Conservation (phyloP, 192 early-diverging fungal species). For the Thamnidium elegans region DNA sequence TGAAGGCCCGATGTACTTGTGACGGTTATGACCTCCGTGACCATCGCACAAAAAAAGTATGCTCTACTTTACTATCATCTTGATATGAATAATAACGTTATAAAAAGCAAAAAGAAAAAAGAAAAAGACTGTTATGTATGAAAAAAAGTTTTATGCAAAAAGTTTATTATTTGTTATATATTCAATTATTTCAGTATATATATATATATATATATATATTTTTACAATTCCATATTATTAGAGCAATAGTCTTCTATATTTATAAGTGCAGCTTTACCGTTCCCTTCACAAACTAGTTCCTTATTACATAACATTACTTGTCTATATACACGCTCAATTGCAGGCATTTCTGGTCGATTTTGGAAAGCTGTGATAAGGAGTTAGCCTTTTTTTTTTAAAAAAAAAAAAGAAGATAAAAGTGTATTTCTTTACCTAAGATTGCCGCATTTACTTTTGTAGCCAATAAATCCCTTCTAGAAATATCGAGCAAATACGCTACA, state of each 20-base stretch:
- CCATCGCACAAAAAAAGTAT: too few species aligned
- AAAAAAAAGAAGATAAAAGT: too few species aligned
- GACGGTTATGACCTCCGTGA: too few species aligned
- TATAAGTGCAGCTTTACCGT: slow-evolving; percentile 17
- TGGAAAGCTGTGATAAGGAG: not conserved
- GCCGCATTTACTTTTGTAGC: slow-evolving; percentile 68
- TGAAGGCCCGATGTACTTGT: too few species aligned
- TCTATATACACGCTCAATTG: slow-evolving; percentile 26
- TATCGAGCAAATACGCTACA: slow-evolving; percentile 54
- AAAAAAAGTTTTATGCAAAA: too few species aligned
- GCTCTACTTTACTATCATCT: too few species aligned
- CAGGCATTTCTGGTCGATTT: slow-evolving; percentile 18
- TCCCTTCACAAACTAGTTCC: slow-evolving; percentile 22
- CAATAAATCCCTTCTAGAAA: slow-evolving; percentile 53
- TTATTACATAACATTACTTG: slow-evolving; percentile 21
- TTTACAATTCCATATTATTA: slow-evolving; percentile 1
- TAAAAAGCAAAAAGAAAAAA: not conserved
- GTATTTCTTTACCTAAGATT: slow-evolving; percentile 46
- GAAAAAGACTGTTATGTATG: not conserved
- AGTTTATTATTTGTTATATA: too few species aligned
- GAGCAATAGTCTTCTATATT: slow-evolving; percentile 18
- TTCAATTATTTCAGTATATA: not conserved
- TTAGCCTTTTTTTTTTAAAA: not conserved
- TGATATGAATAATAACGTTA: too few species aligned
- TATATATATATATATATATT: not conserved